phyloP scores from a whole-genome alignment of 129 eudicot genomes.

The sunflower (Helianthus annuus) region HanXRQr2.0-SUNRISE NC_035439.2:141876653-141877152 shows the following conservation, averaged over 20 bases:
- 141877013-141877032: not conserved
- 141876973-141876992: conserved; percentile 27
- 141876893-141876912: not conserved
- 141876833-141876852: conserved; percentile 32
- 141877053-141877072: not conserved
- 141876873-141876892: conserved; percentile 2
- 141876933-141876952: not conserved
- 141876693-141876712: not conserved
- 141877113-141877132: conserved; percentile 27
- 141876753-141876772: not conserved
- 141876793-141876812: conserved; percentile 28
- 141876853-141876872: conserved; percentile 7
- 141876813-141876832: conserved; percentile 28
- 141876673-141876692: not conserved
- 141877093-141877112: conserved; percentile 62
- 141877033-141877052: conserved; percentile 3
- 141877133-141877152: conserved; percentile 52
- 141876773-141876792: not conserved
- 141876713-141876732: not conserved
- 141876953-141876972: conserved; percentile 31
- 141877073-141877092: not conserved
- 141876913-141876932: not conserved
- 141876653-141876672: conserved; percentile 5
- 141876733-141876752: not conserved
- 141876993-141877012: conserved; percentile 33